Conservation (phyloP, 495 filamentous ascomycete genomes). For the Chaetomium fimeti region DNA sequence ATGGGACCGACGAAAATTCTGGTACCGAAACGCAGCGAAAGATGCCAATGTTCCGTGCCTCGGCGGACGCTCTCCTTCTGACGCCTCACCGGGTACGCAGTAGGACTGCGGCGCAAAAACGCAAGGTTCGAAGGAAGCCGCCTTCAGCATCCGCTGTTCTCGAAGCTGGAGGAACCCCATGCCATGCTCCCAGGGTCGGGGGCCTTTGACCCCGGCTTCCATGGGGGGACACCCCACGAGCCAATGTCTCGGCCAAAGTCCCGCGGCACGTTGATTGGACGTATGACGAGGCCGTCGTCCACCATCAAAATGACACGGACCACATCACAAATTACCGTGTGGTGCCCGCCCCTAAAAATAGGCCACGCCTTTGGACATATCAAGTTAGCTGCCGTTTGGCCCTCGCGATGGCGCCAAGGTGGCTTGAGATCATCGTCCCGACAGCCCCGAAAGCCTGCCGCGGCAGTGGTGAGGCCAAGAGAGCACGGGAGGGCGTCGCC, state of each 20-base stretch:
- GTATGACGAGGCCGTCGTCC: conserved; percentile 13
- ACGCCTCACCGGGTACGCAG: conserved; percentile 4
- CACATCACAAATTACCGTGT: conserved; percentile 22
- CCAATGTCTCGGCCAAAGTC: background rate
- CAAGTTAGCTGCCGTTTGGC: conserved; percentile 27
- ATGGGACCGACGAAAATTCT: background rate
- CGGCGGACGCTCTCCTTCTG: conserved; percentile 20
- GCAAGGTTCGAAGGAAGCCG: conserved; percentile 16
- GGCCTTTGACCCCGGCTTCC: background rate
- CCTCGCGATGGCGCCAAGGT: conserved; percentile 14
- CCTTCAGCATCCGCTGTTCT: conserved; percentile 15
- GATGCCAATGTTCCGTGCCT: conserved; percentile 30
- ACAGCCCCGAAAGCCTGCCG: conserved; percentile 6
- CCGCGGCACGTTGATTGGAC: conserved; percentile 22
- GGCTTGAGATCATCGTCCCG: conserved; percentile 20
- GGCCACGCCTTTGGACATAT: conserved; percentile 21
- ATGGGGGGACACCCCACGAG: background rate
- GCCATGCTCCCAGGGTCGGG: background rate
- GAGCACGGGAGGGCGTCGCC: background rate
- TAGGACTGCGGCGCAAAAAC: conserved; percentile 16
- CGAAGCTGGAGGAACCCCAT: conserved; percentile 16
- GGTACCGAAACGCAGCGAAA: conserved; percentile 10
- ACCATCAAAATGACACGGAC: conserved; percentile 22
- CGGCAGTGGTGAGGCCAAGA: conserved; percentile 1
- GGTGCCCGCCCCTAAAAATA: conserved; percentile 26